Percentiles rank a stretch among this genome's conserved stretches.
These are phyloP conservation scores for Backusella mclennaniae DNA, from an alignment of 192 early-diverging fungal species.

Conservation along the genomic window DNA sequence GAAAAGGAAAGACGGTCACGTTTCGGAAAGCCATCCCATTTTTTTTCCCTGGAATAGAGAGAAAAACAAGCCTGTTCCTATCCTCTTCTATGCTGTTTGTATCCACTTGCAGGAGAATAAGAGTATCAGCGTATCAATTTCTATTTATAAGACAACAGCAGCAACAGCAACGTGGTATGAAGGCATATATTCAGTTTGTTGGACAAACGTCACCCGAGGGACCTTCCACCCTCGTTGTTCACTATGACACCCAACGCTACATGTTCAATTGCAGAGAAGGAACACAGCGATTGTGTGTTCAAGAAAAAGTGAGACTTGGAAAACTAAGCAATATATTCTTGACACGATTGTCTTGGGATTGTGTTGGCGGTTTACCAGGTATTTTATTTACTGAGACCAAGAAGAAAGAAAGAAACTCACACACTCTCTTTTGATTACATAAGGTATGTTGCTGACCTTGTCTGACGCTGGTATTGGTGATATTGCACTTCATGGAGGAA, in stretches of 20 bases:
- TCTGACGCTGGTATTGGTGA: conserved; percentile 68
- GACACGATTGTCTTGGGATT: conserved; percentile 82
- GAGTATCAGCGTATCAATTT: neutral
- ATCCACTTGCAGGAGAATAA: neutral
- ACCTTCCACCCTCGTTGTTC: conserved; percentile 67
- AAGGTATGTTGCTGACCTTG: conserved; percentile 89
- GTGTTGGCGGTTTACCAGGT: conserved; percentile 88
- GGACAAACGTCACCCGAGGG: conserved; percentile 47
- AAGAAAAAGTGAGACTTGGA: conserved; percentile 67
- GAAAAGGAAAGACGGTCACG: neutral
- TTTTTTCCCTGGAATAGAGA: neutral
- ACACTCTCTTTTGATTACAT: neutral
- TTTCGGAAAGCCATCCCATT: neutral
- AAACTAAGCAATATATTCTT: conserved; percentile 81
- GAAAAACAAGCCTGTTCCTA: neutral
- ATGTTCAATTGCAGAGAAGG: conserved; percentile 95
- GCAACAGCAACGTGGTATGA: conserved; percentile 41
- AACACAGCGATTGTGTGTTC: conserved; percentile 80
- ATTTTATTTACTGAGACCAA: neutral
- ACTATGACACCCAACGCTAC: conserved; percentile 76
- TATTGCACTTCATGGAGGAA: conserved; percentile 69
- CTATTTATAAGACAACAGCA: neutral
- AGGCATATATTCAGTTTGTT: conserved; percentile 49
- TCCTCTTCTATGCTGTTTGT: neutral
- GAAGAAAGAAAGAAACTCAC: neutral